Evolutionary conservation across 805 yeast species (phyloP).

Genomic region (Priceomyces haplophilus): DNA sequence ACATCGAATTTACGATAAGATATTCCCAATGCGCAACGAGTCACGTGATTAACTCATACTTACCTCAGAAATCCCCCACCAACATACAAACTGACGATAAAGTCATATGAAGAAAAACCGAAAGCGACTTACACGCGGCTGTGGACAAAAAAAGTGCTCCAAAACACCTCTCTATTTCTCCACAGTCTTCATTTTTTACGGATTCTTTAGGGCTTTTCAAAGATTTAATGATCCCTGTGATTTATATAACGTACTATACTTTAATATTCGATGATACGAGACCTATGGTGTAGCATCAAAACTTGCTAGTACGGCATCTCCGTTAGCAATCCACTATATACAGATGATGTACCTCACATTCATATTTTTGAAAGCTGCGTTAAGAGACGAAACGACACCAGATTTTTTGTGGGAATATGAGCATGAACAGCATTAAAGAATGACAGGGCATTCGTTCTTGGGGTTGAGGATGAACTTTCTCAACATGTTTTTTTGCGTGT

Average conservation of each 20-base stretch:
- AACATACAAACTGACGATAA: no score
- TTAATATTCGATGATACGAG: neutral
- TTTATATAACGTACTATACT: no score
- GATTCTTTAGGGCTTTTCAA: no score
- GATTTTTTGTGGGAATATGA: neutral
- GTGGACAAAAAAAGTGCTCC: no score
- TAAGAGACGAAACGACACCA: neutral
- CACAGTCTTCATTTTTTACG: no score
- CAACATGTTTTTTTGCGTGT: constrained; percentile 67
- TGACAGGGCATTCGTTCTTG: constrained; percentile 24
- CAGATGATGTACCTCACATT: neutral
- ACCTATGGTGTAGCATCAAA: neutral
- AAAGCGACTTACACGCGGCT: no score
- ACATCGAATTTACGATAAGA: neutral
- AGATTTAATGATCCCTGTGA: no score
- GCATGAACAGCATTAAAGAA: constrained; percentile 5
- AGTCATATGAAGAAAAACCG: no score
- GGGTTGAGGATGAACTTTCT: constrained; percentile 56
- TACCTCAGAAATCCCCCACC: no score
- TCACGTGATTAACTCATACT: no score
- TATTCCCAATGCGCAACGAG: no score
- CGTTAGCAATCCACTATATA: neutral
- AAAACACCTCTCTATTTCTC: no score
- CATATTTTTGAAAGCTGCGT: neutral
- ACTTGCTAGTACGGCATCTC: neutral